phyloP scores from a whole-genome alignment of 306 rosid species.

The Gastrolobium villosum region DNA sequence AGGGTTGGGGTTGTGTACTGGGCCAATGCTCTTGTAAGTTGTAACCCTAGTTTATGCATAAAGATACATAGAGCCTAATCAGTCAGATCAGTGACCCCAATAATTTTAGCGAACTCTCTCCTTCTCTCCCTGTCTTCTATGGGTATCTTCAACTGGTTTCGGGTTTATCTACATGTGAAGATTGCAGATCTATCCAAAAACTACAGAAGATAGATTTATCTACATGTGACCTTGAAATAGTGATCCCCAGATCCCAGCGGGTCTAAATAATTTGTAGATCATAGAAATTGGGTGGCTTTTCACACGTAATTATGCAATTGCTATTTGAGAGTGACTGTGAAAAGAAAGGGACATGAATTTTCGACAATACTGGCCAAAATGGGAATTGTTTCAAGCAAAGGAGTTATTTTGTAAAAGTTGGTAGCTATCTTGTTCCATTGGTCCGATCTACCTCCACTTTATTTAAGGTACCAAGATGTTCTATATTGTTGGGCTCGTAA shows the following conservation, averaged over 20 bases:
- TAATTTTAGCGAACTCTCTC: neutral
- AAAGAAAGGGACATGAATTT: neutral
- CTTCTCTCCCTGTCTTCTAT: neutral
- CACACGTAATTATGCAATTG: neutral
- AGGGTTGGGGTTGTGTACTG: neutral
- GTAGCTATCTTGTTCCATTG: slow-evolving; percentile 1
- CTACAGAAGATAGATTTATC: neutral
- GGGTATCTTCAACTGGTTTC: neutral
- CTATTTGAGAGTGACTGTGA: neutral
- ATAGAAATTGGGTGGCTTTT: neutral
- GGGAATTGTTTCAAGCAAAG: neutral
- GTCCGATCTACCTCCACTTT: neutral
- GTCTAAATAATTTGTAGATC: slow-evolving; percentile 4
- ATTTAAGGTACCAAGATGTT: neutral
- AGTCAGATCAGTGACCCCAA: slow-evolving; percentile 23
- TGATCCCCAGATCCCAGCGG: neutral
- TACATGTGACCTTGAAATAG: neutral
- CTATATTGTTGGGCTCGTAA: neutral
- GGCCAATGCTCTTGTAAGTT: neutral
- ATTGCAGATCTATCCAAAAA: neutral
- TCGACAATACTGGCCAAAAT: neutral
- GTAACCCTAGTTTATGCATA: slow-evolving; percentile 2
- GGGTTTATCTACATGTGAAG: too few species aligned
- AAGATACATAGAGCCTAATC: neutral
- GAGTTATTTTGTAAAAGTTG: neutral